These are phyloP conservation scores for Selaginella moellendorffii DNA, from an alignment of 75 land plant genomes.

Conservation along the genomic window DNA sequence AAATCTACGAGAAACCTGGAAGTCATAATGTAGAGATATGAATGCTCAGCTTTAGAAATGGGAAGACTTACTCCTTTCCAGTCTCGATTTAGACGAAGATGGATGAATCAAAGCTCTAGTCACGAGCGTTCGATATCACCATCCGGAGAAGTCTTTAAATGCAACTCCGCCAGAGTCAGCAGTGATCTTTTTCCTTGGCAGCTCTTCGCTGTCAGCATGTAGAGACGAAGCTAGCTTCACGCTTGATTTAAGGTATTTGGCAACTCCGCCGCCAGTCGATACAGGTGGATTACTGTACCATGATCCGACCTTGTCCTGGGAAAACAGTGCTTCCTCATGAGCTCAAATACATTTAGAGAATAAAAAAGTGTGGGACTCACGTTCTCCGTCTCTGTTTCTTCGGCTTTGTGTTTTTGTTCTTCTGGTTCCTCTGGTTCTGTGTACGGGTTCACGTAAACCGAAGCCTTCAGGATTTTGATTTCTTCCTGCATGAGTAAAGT, in stretches of 20 bases:
- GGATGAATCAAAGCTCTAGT: too few species aligned
- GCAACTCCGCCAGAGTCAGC: constrained; percentile 24
- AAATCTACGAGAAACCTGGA: too few species aligned
- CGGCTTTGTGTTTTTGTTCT: constrained; percentile 25
- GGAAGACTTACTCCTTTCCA: too few species aligned
- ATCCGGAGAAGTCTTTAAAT: constrained; percentile 62
- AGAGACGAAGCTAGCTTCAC: constrained; percentile 1
- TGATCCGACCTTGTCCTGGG: constrained; percentile 57
- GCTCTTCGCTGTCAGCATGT: constrained; percentile 10
- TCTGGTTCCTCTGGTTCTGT: constrained; percentile 86
- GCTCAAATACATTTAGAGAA: neutral
- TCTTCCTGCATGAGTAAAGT: constrained; percentile 49
- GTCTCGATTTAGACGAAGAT: too few species aligned
- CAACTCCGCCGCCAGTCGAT: constrained; percentile 56
- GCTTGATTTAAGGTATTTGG: constrained; percentile 62
- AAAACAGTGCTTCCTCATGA: neutral
- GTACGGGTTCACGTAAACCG: constrained; percentile 89
- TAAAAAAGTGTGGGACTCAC: neutral
- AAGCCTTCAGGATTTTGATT: constrained; percentile 53
- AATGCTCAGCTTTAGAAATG: too few species aligned
- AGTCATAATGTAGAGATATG: too few species aligned
- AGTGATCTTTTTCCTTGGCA: constrained; percentile 50
- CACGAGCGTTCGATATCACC: constrained; percentile 28
- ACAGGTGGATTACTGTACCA: constrained; percentile 87
- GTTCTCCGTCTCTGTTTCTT: constrained; percentile 28